These are phyloP conservation scores for Meripilus lineatus DNA, from an alignment of 1,284 basidiomycete genomes.

Conservation along the genomic window DNA sequence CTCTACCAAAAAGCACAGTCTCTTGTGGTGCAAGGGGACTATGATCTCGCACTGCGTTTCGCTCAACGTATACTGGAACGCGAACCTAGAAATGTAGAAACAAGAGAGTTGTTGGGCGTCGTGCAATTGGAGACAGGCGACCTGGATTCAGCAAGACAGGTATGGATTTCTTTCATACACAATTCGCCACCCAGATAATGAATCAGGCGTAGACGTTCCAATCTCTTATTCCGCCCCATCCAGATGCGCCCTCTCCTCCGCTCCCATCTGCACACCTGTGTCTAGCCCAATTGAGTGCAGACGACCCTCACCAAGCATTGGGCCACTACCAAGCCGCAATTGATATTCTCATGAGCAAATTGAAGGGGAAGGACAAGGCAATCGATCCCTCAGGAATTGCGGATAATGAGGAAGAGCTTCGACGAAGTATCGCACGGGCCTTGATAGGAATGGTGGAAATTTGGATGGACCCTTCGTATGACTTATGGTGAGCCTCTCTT, in stretches of 20 bases:
- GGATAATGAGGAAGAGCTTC: slow-evolving; percentile 59
- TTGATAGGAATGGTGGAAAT: slow-evolving; percentile 92
- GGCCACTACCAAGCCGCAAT: slow-evolving; percentile 80
- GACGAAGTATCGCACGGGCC: slow-evolving; percentile 75
- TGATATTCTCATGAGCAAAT: slow-evolving; percentile 63
- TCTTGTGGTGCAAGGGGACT: slow-evolving; percentile 80
- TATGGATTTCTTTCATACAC: slow-evolving; percentile 28
- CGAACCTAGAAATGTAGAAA: slow-evolving; percentile 62
- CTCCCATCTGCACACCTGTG: slow-evolving; percentile 86
- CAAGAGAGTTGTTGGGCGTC: slow-evolving; percentile 77
- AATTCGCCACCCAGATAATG: slow-evolving; percentile 6
- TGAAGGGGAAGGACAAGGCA: slow-evolving; percentile 68
- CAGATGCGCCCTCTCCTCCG: slow-evolving; percentile 51
- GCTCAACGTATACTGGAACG: slow-evolving; percentile 64
- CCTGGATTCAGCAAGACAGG: slow-evolving; percentile 67
- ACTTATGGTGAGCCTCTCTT: slow-evolving; percentile 69
- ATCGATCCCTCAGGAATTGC: slow-evolving; percentile 34
- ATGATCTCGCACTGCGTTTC: slow-evolving; percentile 76
- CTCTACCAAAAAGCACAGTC: slow-evolving; percentile 74
- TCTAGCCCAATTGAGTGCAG: slow-evolving; percentile 81
- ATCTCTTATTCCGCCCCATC: slow-evolving; percentile 56
- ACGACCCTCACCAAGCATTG: slow-evolving; percentile 75
- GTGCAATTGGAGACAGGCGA: slow-evolving; percentile 77
- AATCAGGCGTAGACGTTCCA: slow-evolving; percentile 51
- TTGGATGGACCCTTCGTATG: slow-evolving; percentile 88